Percentiles rank a stretch among this genome's conserved stretches.
phyloP scores from a whole-genome alignment of 108 stramenopile species.

The Fistulifera pelliculosa region DNA sequence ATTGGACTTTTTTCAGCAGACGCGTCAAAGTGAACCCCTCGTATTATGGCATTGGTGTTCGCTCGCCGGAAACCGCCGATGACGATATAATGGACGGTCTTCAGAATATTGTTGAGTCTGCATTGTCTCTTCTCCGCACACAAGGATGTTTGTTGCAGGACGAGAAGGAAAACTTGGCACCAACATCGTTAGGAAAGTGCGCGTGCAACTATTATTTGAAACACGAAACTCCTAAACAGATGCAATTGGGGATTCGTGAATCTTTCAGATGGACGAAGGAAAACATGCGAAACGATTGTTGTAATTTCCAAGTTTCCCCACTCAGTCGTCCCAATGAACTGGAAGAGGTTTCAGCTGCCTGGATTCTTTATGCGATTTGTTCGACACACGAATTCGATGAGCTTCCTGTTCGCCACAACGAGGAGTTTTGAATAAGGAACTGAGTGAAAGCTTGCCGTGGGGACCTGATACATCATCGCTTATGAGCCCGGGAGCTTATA shows the following conservation, averaged over 20 bases:
- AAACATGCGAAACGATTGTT: not conserved
- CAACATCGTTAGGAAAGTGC: conserved; percentile 74
- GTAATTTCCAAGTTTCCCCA: not conserved
- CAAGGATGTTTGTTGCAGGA: conserved; percentile 70
- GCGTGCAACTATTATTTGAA: conserved; percentile 91
- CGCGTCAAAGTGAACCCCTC: conserved; percentile 91
- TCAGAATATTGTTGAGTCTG: conserved; percentile 39
- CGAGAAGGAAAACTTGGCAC: conserved; percentile 12
- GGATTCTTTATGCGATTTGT: conserved; percentile 59
- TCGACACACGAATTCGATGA: conserved; percentile 91
- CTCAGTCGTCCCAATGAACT: conserved; percentile 3
- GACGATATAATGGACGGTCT: conserved; percentile 69
- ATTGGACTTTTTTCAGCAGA: conserved; percentile 96
- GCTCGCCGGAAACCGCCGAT: conserved; percentile 17
- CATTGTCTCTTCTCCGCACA: conserved; percentile 53
- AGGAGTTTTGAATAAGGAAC: conserved; percentile 91
- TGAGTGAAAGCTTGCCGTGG: conserved; percentile 80
- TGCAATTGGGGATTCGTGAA: conserved; percentile 50
- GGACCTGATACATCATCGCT: conserved; percentile 40
- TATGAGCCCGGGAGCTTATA: conserved; percentile 18
- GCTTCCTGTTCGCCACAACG: conserved; percentile 97
- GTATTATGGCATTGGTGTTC: conserved; percentile 73
- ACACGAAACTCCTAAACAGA: conserved; percentile 71
- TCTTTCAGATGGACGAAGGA: conserved; percentile 21
- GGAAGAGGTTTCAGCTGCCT: conserved; percentile 46